Conservation (phyloP, 148 eudicot species). For the Simmondsia chinensis region DNA sequence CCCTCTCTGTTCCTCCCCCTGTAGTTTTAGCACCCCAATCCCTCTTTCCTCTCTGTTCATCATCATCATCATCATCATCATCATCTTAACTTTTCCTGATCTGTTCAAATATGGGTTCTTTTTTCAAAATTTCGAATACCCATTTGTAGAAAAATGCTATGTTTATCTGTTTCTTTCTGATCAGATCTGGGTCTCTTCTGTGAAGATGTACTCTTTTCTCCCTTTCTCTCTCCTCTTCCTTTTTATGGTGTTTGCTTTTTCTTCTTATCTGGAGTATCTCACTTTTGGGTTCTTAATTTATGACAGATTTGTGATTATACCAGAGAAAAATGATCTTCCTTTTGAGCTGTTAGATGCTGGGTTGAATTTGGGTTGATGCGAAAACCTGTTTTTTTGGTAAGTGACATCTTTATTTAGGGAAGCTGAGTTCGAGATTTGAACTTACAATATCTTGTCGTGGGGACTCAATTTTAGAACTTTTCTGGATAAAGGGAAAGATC, state of each 20-base stretch:
- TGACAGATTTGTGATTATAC: conserved; percentile 71
- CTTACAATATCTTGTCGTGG: no score
- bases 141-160: conserved; percentile 22
- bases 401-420: no score
- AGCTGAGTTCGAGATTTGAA: no score
- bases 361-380: conserved; percentile 7
- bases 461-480: no score
- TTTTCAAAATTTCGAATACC: conserved; percentile 11
- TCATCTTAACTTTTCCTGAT: conserved; percentile 27
- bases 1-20: conserved; percentile 7
- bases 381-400: no score
- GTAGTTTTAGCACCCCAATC: conserved; percentile 11
- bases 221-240: conserved; percentile 21
- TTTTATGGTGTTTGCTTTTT: conserved; percentile 20
- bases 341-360: conserved; percentile 21
- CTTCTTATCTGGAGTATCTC: conserved; percentile 24
- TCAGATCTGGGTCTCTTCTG: conserved; percentile 37
- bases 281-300: conserved; percentile 22
- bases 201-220: conserved; percentile 42
- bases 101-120: conserved; percentile 24
- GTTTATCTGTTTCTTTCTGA: conserved; percentile 17
- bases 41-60: conserved; percentile 8
- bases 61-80: conserved; percentile 11
- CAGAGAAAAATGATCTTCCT: conserved; percentile 41
- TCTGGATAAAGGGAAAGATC: conserved; percentile 2